Conservation (phyloP, 768 basidiomycete genomes). For the Daedaleopsis nitida region DNA sequence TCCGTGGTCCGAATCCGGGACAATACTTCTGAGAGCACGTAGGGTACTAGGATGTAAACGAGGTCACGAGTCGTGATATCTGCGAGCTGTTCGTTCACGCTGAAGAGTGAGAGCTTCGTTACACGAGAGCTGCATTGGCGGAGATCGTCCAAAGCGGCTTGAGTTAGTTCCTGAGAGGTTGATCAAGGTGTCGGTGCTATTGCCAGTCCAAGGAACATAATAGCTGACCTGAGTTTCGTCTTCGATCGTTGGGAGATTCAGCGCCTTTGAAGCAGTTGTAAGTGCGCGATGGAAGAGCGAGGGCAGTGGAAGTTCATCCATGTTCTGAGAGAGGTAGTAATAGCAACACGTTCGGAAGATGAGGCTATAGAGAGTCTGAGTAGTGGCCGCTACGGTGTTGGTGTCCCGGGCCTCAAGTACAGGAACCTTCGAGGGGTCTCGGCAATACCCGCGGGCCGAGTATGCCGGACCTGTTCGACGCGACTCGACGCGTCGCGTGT, state of each 20-base stretch:
- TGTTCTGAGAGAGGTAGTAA: neutral
- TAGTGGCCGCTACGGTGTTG: too few relatives aligned
- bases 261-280: conserved; percentile 39
- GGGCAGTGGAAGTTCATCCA: conserved; percentile 35
- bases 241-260: conserved; percentile 41
- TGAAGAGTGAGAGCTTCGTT: conserved; percentile 69
- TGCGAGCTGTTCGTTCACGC: conserved; percentile 79
- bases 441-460: neutral
- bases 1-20: conserved; percentile 59
- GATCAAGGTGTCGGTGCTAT: too few relatives aligned
- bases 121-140: conserved; percentile 54
- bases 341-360: too few relatives aligned
- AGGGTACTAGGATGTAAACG: conserved; percentile 75
- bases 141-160: conserved; percentile 58
- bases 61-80: conserved; percentile 81
- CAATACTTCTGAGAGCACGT: conserved; percentile 64
- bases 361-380: too few relatives aligned
- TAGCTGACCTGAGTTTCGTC: conserved; percentile 46
- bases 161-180: conserved; percentile 55
- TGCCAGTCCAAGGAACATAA: too few relatives aligned
- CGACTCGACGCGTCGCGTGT: neutral
- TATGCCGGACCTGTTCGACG: conserved; percentile 6
- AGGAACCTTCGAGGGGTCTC: too few relatives aligned
- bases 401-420: too few relatives aligned
- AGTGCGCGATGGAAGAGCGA: conserved; percentile 45